A percentile compares a stretch with the other conserved stretches of the same genome.
Conservation (phyloP, 768 basidiomycete genomes). For the Agaricus bisporus region DNA sequence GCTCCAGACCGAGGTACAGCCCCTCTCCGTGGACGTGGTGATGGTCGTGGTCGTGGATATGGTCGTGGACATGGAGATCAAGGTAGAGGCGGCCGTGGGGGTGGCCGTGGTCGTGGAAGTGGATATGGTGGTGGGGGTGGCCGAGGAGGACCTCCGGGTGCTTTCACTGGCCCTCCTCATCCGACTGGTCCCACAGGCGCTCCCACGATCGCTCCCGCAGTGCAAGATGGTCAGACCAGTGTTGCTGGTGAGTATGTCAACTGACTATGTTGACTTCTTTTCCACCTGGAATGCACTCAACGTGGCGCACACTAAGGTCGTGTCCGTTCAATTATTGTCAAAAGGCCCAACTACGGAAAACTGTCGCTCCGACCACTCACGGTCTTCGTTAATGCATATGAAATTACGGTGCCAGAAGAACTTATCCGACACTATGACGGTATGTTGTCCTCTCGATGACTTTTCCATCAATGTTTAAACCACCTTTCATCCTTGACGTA, state of each 20-base stretch:
- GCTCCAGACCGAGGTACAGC: conserved; percentile 19
- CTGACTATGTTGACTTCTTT: not conserved
- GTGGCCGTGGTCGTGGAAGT: not conserved
- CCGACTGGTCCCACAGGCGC: conserved; percentile 11
- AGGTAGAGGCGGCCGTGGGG: not conserved
- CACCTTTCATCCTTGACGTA: conserved; percentile 16
- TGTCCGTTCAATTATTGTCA: conserved; percentile 58
- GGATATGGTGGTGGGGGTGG: conserved; percentile 11
- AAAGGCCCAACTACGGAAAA: conserved; percentile 56
- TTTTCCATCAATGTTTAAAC: conserved; percentile 6
- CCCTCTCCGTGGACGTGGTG: conserved; percentile 22
- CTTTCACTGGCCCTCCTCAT: conserved; percentile 20
- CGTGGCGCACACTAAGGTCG: conserved; percentile 16
- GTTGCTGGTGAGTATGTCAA: conserved; percentile 1
- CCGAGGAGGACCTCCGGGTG: conserved; percentile 26
- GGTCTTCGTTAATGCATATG: conserved; percentile 60
- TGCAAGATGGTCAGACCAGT: not conserved
- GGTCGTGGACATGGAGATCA: conserved; percentile 13
- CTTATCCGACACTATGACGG: conserved; percentile 80
- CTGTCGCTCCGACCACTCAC: conserved; percentile 31
- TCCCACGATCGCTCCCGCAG: not conserved
- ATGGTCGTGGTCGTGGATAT: conserved; percentile 12
- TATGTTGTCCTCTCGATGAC: conserved; percentile 25
- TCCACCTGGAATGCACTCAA: not conserved
- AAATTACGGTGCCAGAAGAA: conserved; percentile 49